These are phyloP conservation scores for Talaromyces borbonicus DNA, from an alignment of 495 filamentous ascomycete genomes.

Conservation along the genomic window DNA sequence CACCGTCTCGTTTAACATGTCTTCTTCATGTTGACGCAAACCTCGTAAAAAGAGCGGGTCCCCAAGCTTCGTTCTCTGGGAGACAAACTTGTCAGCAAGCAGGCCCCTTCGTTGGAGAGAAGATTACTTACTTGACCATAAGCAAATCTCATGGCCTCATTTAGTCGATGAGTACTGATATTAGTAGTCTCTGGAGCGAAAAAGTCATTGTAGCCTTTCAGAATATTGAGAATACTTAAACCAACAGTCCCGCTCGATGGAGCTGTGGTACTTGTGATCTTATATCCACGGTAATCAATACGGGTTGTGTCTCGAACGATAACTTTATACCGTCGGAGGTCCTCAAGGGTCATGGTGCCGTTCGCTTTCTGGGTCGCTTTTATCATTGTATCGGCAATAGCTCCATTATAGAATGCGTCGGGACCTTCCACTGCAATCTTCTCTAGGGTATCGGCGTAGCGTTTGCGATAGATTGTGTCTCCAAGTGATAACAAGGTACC, in stretches of 20 bases:
- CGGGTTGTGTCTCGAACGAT: conserved; percentile 48
- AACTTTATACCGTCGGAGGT: conserved; percentile 60
- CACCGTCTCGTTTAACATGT: conserved; percentile 53
- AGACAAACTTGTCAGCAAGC: neutral
- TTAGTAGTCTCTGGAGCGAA: conserved; percentile 44
- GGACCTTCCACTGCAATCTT: conserved; percentile 59
- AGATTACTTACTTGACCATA: conserved; percentile 51
- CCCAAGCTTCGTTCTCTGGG: conserved; percentile 55
- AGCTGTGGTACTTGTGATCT: conserved; percentile 55
- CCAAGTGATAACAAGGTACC: conserved; percentile 58
- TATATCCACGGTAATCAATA: conserved; percentile 63
- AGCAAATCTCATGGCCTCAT: conserved; percentile 79
- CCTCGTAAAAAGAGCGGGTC: conserved; percentile 65
- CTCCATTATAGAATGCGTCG: conserved; percentile 67
- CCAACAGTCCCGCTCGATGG: conserved; percentile 67
- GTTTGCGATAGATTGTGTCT: conserved; percentile 65
- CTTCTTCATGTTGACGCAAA: conserved; percentile 50
- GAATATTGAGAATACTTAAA: conserved; percentile 63
- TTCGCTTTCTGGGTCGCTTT: conserved; percentile 49
- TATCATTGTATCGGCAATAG: conserved; percentile 65
- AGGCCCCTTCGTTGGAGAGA: neutral
- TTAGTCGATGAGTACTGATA: conserved; percentile 65
- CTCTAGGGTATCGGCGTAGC: conserved; percentile 71
- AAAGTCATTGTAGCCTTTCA: conserved; percentile 59
- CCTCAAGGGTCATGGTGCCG: conserved; percentile 75